phyloP scores from a whole-genome alignment of 148 eudicot species.

The Vaccinium darrowii region DNA sequence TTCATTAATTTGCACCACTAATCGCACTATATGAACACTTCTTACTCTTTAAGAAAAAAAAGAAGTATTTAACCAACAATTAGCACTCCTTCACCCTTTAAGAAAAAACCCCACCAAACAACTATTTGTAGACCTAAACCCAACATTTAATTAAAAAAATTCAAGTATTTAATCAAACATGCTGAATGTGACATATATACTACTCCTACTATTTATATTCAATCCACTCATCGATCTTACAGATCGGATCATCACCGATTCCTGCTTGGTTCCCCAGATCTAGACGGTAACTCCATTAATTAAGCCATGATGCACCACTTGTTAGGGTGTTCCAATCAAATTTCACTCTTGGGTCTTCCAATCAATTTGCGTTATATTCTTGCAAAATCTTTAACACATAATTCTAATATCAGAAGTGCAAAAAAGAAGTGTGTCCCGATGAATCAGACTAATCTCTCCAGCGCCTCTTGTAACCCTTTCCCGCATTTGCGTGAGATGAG shows the following conservation, averaged over 20 bases:
- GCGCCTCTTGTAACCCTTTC: no score
- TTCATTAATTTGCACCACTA: no score
- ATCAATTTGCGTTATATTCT: background rate
- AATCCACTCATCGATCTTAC: background rate
- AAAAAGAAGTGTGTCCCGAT: background rate
- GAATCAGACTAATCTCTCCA: background rate
- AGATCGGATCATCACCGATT: background rate
- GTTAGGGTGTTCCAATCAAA: background rate
- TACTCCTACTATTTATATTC: background rate
- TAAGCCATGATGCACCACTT: background rate
- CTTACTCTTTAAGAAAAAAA: no score
- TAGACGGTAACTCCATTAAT: background rate
- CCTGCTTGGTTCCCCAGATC: background rate
- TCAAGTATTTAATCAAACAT: background rate
- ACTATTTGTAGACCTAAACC: no score
- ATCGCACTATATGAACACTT: no score
- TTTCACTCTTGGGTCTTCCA: background rate
- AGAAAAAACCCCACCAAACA: no score
- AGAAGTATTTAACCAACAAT: no score
- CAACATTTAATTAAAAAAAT: no score
- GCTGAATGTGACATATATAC: background rate
- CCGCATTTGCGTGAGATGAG: no score
- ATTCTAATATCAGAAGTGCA: background rate
- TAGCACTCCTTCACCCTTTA: no score
- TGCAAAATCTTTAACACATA: background rate